phyloP scores from a whole-genome alignment of 2,329 filamentous ascomycete species.

The Sporothrix schenckii region DNA sequence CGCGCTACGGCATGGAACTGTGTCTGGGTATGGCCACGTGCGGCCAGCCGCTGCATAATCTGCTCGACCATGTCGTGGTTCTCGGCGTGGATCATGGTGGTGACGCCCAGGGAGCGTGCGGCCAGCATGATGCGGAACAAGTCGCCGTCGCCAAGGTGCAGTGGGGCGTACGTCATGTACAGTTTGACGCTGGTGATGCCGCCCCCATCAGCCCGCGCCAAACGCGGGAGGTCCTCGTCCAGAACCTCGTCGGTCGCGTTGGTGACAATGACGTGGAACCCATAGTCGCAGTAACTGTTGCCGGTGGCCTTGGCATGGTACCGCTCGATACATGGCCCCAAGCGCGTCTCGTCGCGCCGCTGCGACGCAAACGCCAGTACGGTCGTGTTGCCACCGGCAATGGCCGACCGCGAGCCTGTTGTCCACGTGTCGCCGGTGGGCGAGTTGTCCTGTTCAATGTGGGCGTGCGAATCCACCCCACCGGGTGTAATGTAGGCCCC shows the following conservation, averaged over 20 bases:
- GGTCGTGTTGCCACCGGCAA: conserved; percentile 62
- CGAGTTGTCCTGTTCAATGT: conserved; percentile 44
- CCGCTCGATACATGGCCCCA: conserved; percentile 68
- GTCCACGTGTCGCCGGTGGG: conserved; percentile 44
- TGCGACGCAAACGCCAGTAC: conserved; percentile 61
- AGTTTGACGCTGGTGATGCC: conserved; percentile 53
- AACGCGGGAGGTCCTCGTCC: conserved; percentile 48
- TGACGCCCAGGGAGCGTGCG: conserved; percentile 51
- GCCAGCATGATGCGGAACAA: conserved; percentile 56
- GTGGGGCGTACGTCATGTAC: conserved; percentile 56
- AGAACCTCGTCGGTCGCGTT: conserved; percentile 50
- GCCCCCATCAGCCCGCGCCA: conserved; percentile 43
- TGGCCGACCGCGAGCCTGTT: conserved; percentile 55
- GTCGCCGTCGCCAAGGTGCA: conserved; percentile 54
- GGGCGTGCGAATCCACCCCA: conserved; percentile 46
- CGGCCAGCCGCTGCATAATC: conserved; percentile 40
- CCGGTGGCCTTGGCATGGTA: conserved; percentile 69
- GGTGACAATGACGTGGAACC: conserved; percentile 56
- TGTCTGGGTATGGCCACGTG: conserved; percentile 42
- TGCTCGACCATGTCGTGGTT: conserved; percentile 62
- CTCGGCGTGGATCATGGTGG: conserved; percentile 64
- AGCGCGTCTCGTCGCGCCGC: conserved; percentile 49
- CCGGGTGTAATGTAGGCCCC: conserved; percentile 50
- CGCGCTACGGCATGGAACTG: conserved; percentile 52
- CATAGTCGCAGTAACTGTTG: conserved; percentile 62